Evolutionary conservation across 805 yeast genomes (phyloP).

Genomic region (Ogataea chonburiensis): DNA sequence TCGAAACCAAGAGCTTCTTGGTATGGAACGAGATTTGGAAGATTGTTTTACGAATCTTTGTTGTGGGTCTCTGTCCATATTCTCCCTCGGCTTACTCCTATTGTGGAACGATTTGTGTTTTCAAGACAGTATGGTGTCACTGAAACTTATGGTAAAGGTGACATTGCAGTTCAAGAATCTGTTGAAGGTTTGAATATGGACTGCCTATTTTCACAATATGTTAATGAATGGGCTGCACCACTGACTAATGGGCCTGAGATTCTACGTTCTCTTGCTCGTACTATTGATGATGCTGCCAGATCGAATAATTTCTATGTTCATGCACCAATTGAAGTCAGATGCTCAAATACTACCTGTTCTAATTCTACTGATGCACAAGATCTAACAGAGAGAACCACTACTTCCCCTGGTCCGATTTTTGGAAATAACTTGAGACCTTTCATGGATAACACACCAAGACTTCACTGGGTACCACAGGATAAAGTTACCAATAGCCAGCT

Average conservation of each 20-base stretch:
- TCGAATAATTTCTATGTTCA: conserved; percentile 76
- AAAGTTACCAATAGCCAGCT: conserved; percentile 68
- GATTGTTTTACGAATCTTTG: conserved; percentile 75
- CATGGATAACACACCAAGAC: conserved; percentile 74
- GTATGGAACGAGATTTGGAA: conserved; percentile 80
- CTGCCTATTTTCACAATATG: conserved; percentile 90
- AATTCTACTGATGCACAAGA: conserved; percentile 39
- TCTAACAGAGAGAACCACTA: conserved; percentile 47
- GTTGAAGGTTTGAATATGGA: conserved; percentile 93
- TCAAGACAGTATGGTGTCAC: conserved; percentile 77
- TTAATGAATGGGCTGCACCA: conserved; percentile 97
- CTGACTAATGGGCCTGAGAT: conserved; percentile 72
- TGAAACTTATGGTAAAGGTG: conserved; percentile 59
- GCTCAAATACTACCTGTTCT: conserved; percentile 75
- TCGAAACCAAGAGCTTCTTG: conserved; percentile 70
- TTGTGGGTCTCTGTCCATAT: conserved; percentile 77
- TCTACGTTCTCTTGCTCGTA: conserved; percentile 57
- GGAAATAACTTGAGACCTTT: conserved; percentile 84
- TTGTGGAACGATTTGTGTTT: conserved; percentile 81
- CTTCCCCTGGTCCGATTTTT: conserved; percentile 72
- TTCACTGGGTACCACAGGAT: conserved; percentile 55
- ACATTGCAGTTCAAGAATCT: conserved; percentile 70
- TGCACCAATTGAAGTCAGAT: conserved; percentile 93
- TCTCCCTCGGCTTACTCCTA: conserved; percentile 76
- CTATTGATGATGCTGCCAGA: conserved; percentile 58